Conservation (phyloP, 2,329 filamentous ascomycete genomes). For the Xylaria sp. region DNA sequence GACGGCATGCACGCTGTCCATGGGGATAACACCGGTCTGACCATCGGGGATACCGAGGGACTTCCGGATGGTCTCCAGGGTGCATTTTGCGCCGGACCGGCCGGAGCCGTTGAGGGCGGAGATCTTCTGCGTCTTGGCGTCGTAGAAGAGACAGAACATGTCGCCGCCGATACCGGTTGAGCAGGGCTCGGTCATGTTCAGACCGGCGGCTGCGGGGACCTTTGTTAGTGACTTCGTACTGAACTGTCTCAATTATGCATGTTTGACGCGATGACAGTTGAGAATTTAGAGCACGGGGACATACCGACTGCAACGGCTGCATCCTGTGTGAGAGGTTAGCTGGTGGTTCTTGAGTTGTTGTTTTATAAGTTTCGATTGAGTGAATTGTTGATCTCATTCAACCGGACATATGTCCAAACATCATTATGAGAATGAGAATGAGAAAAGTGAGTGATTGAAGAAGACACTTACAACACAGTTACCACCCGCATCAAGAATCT, state of each 20-base stretch:
- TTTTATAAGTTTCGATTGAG: too few species aligned
- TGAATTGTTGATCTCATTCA: too few species aligned
- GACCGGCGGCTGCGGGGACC: constrained; percentile 61
- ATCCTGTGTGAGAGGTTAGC: constrained; percentile 51
- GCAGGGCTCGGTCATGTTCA: constrained; percentile 90
- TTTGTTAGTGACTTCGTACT: too few species aligned
- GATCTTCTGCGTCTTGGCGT: constrained; percentile 75
- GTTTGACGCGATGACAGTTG: not conserved
- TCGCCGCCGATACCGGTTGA: constrained; percentile 95
- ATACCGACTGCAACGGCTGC: constrained; percentile 88
- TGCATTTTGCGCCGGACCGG: constrained; percentile 65
- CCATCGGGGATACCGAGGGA: constrained; percentile 61
- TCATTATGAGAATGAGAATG: not conserved
- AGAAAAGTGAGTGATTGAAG: not conserved
- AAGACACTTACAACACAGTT: constrained; percentile 74
- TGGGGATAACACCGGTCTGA: constrained; percentile 58
- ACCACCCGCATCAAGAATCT: constrained; percentile 78
- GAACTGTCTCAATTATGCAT: too few species aligned
- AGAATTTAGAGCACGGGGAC: constrained; percentile 24
- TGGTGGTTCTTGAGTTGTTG: not conserved
- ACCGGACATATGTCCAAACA: too few species aligned
- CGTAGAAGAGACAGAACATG: constrained; percentile 92
- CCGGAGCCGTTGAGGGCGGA: constrained; percentile 89
- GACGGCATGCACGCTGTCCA: constrained; percentile 70
- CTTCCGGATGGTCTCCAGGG: constrained; percentile 63